Percentiles rank a stretch among this genome's conserved stretches.
Conservation (phyloP, 2,329 filamentous ascomycete species). For the Paraphaeosphaeria minitans region DNA sequence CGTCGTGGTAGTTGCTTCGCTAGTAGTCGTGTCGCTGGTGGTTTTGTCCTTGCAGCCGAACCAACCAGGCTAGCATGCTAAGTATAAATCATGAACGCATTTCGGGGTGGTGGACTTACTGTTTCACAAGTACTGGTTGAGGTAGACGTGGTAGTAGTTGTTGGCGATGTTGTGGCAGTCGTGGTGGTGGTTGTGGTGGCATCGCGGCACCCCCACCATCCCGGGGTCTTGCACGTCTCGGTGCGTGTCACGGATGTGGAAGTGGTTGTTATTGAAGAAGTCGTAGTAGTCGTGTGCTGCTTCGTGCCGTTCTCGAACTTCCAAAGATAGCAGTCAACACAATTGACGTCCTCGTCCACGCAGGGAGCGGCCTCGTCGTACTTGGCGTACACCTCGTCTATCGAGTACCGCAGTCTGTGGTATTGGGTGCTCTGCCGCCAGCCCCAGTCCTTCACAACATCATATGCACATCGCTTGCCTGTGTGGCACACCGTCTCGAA, state of each 20-base stretch:
- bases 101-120: conserved; percentile 19
- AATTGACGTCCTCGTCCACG: conserved; percentile 40
- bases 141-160: conserved; percentile 24
- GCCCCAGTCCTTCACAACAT: conserved; percentile 45
- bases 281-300: conserved; percentile 20
- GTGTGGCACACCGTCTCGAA: conserved; percentile 46
- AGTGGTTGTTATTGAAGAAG: conserved; percentile 28
- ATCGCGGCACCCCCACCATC: conserved; percentile 46
- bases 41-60: conserved; percentile 45
- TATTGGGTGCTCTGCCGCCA: conserved; percentile 43
- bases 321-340: conserved; percentile 45
- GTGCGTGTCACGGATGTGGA: conserved; percentile 38
- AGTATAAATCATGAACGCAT: conserved; percentile 6
- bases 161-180: conserved; percentile 31
- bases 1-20: conserved; percentile 30
- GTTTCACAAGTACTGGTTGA: conserved; percentile 41
- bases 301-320: conserved; percentile 45
- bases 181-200: conserved; percentile 37
- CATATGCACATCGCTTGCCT: conserved; percentile 42
- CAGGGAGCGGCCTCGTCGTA: conserved; percentile 43
- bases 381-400: conserved; percentile 42
- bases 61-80: conserved; percentile 38
- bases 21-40: conserved; percentile 26
- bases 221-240: conserved; percentile 44
- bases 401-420: conserved; percentile 41